phyloP scores from a whole-genome alignment of 495 filamentous ascomycete genomes.

The Penicillium malachiteum region DNA sequence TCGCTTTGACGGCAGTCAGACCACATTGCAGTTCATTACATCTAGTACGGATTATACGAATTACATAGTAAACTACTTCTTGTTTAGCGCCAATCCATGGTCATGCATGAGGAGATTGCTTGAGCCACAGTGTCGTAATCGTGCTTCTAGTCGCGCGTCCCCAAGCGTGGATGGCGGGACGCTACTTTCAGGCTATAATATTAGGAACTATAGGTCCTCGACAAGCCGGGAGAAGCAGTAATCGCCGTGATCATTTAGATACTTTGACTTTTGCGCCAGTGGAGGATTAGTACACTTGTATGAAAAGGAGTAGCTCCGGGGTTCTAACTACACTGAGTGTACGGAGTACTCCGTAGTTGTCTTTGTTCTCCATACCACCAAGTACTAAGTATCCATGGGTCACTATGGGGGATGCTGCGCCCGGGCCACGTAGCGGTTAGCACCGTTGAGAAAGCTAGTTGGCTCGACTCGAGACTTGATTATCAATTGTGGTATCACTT shows the following conservation, averaged over 20 bases:
- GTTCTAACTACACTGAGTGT: not conserved
- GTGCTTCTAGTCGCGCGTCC: not conserved
- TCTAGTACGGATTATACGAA: too few species aligned
- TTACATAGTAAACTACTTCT: not conserved
- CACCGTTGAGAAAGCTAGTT: too few species aligned
- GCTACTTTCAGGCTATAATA: not conserved
- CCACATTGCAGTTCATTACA: too few species aligned
- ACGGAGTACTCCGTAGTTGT: not conserved
- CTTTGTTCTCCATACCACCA: too few species aligned
- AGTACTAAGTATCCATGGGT: not conserved
- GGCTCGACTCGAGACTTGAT: too few species aligned
- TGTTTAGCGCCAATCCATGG: not conserved
- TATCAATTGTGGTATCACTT: too few species aligned
- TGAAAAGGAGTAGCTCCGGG: not conserved
- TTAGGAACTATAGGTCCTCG: not conserved
- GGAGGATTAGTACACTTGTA: not conserved
- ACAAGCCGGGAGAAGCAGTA: not conserved
- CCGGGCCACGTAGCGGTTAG: not conserved
- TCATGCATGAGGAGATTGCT: not conserved
- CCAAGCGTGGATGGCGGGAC: not conserved
- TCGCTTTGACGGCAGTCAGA: too few species aligned
- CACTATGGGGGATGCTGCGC: not conserved
- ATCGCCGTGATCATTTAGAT: not conserved
- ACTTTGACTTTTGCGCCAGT: not conserved
- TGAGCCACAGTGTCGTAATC: conserved; percentile 9